Evolutionary conservation across 179 eudicot genomes (phyloP).

Genomic region (Beta lomatogona): DNA sequence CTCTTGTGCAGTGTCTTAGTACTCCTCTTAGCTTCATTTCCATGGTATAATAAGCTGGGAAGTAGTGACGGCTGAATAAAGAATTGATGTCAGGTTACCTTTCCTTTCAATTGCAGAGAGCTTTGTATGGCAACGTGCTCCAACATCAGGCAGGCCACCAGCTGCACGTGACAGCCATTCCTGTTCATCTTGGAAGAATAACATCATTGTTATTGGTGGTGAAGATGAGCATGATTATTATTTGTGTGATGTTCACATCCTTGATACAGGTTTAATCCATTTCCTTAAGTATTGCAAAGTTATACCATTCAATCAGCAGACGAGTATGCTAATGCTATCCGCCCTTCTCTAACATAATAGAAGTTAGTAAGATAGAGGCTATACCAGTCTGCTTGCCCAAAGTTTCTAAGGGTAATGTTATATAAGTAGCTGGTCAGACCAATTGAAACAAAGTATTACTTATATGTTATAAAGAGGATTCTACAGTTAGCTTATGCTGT

Average conservation of each 20-base stretch:
- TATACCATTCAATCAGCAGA: not conserved
- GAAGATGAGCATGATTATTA: constrained; percentile 78
- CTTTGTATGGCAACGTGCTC: constrained; percentile 68
- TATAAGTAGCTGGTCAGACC: not conserved
- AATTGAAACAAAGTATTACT: not conserved
- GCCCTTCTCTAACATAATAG: not conserved
- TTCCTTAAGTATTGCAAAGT: not conserved
- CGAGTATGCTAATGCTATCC: not conserved
- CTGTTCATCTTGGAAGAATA: constrained; percentile 88
- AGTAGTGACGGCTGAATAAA: not conserved
- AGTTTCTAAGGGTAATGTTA: not conserved
- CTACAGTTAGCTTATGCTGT: too few species aligned
- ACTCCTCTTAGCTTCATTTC: not conserved
- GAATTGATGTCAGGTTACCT: constrained; percentile 11
- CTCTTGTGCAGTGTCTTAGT: not conserved
- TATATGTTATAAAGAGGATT: too few species aligned
- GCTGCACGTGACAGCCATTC: constrained; percentile 87
- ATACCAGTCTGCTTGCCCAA: not conserved
- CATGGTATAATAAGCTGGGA: not conserved
- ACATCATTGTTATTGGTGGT: constrained; percentile 84
- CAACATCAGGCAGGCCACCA: constrained; percentile 74
- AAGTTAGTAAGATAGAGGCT: not conserved
- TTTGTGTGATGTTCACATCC: constrained; percentile 83
- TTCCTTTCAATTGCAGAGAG: constrained; percentile 53
- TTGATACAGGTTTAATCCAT: constrained; percentile 71